Base-by-base conservation (phyloP, 768 basidiomycete species). In the Dendrothele bispora region DNA sequence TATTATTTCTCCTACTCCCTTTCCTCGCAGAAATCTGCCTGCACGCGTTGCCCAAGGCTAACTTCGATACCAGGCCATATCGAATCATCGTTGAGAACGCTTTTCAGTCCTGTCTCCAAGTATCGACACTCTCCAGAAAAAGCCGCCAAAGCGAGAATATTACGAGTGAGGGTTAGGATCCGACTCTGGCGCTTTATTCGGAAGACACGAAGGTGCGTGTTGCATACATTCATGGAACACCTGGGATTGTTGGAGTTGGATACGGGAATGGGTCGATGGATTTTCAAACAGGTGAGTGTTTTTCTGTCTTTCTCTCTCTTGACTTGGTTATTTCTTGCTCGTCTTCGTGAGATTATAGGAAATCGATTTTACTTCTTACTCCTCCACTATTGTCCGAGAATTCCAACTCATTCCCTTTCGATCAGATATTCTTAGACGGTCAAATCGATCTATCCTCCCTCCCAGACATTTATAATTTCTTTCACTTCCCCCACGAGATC, bases 321-420 rank as follows among this genome's bases (percentile, higher is more conserved):
- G 1, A 26, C 24, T 25, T 22, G 10, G 27, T 24, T 6, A 22
- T 36, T n/a, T n/a, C n/a, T n/a, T n/a, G n/a, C n/a, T n/a, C n/a
- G n/a, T n/a, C n/a, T n/a, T n/a, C n/a, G n/a, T 20, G 84, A 83
- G 83, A 25, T 86, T 88, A 79, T 66, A 88, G 44, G n/a, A n/a
- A n/a, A n/a, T n/a, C n/a, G n/a, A n/a, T n/a, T n/a, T n/a, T n/a
- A n/a, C n/a, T n/a, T n/a, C n/a, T n/a, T n/a, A n/a, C n/a, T n/a
- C n/a, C n/a, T n/a, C n/a, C n/a, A n/a, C n/a, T n/a, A n/a, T n/a
- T n/a, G n/a, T n/a, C n/a, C n/a, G n/a, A n/a, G n/a, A n/a, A n/a
- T n/a, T 75, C 79, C 18, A 88, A 86, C 37, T 82, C 83, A 3
- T 67, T 88, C 8, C 83, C 84, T 4, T 66, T 86, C 4, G 83